Percentiles rank a stretch among this genome's conserved stretches.
Conservation (phyloP, 78 protist genomes). For the Carpediemonas membranifera region DNA sequence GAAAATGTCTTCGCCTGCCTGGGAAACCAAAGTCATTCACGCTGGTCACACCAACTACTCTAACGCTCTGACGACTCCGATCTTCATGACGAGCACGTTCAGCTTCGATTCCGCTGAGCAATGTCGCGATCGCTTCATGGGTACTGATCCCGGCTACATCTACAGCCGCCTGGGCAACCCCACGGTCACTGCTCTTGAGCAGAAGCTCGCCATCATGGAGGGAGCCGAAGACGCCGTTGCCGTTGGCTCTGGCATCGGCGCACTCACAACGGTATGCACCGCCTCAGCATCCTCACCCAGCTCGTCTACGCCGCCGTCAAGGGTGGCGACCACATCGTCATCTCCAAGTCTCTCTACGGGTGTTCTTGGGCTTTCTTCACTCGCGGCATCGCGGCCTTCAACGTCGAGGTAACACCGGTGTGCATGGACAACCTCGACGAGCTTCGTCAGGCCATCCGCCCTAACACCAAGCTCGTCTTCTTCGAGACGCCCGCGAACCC, state of each 20-base stretch:
- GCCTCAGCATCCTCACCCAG: no score
- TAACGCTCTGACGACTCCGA: neutral
- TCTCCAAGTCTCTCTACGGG: conserved; percentile 73
- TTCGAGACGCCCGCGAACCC: conserved; percentile 90
- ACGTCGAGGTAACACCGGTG: neutral
- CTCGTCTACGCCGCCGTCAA: conserved; percentile 26
- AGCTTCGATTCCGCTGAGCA: conserved; percentile 25
- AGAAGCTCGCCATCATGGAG: conserved; percentile 63
- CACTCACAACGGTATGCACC: conserved; percentile 48
- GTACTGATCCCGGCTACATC: conserved; percentile 48
- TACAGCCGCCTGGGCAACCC: conserved; percentile 89
- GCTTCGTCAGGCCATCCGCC: conserved; percentile 37
- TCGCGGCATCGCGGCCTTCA: no score
- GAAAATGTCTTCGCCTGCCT: no score
- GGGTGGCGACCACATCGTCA: conserved; percentile 71
- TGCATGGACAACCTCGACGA: conserved; percentile 1
- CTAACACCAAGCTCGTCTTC: conserved; percentile 63
- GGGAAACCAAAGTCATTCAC: no score
- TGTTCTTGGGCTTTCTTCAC: conserved; percentile 61
- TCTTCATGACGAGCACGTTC: conserved; percentile 16
- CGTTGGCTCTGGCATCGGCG: conserved; percentile 53
- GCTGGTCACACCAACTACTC: neutral
- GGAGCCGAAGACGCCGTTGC: conserved; percentile 51
- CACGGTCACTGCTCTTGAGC: conserved; percentile 72
- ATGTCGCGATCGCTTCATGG: neutral